Base-by-base conservation (phyloP, 2,329 filamentous ascomycete species). In the Aspergillus viridinutans region DNA sequence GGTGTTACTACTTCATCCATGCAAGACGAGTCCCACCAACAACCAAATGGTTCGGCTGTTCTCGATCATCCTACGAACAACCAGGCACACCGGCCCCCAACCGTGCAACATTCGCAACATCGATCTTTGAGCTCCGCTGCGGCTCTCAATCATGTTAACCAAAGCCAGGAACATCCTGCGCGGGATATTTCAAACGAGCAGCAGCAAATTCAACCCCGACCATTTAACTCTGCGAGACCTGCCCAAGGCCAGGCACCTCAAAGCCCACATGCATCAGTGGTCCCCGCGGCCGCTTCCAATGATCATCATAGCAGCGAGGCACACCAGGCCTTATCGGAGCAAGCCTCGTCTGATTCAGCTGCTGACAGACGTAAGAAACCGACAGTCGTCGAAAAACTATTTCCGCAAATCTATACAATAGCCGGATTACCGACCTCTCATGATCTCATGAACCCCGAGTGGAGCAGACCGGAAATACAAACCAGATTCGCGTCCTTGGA, bases 401-500 rank as follows among this genome's bases (percentile, higher is more conserved):
- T 38, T 17, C 32, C 32, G 32, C 32, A 17, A 38, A 17, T 38
- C 32, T 3, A 17, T 38, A 7, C 14, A 38, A 38, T 38, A 38
- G 5, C 32, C 26, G 20, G 20, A 32, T 26, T 35, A 12, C 29
- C 49, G 7, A 23, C 21, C 29, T 23, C 32, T 23, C 14, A 51
- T 7, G 49, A 54, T 26, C 50, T 64, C 1, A 49, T 63, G 53
- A 32, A 61, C n/a, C 62, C 62, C 3, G 14, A 21, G 9, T 26
- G 25, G 3, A 47, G 54, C 21, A 51, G 50, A 21, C 28, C 58
- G 1, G 56, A 60, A 7, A 56, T 54, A 1, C 8, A 52, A 1
- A 62, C 66, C 4, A 48, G 47, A 10, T 69, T 65, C 45, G 29
- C 49, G 1, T 65, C 61, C 21, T 49, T 58, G 9, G 57, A 61